Conservation (phyloP, 805 yeast genomes). For the Pichia paraexigua region DNA sequence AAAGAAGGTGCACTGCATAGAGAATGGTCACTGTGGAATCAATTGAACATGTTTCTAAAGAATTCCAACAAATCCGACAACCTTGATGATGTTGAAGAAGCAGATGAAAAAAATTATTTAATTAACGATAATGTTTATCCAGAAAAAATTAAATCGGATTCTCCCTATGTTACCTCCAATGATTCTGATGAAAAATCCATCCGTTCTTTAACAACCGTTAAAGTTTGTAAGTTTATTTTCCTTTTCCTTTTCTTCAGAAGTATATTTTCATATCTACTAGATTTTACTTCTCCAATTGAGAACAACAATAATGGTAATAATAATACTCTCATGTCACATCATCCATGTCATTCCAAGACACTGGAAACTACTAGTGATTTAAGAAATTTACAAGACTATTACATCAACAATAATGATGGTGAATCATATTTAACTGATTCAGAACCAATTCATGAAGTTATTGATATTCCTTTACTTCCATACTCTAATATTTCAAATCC, state of each 20-base stretch:
- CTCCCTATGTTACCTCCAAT: background rate
- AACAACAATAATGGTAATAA: too few species aligned
- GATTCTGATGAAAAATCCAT: background rate
- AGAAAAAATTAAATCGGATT: background rate
- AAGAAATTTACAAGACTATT: background rate
- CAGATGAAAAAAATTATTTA: background rate
- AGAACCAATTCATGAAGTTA: constrained; percentile 20
- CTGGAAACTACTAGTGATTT: background rate
- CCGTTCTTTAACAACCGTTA: background rate
- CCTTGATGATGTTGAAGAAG: background rate
- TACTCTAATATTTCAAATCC: constrained; percentile 20
- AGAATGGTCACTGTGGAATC: constrained; percentile 31
- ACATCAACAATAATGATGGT: background rate
- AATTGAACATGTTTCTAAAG: constrained; percentile 11
- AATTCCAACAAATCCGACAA: background rate
- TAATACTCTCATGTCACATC: background rate
- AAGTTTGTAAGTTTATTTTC: background rate
- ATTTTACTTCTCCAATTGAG: background rate
- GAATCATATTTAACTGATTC: background rate
- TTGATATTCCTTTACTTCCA: constrained; percentile 26
- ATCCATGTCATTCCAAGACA: background rate
- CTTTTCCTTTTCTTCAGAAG: background rate
- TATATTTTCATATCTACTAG: background rate
- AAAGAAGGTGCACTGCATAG: constrained; percentile 23
- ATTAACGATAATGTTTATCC: too few species aligned